A percentile compares a stretch with the other conserved stretches of the same genome.
These are phyloP conservation scores for Plasmodium chabaudi DNA, from an alignment of 169 alveolate genomes.

Conservation along the genomic window DNA sequence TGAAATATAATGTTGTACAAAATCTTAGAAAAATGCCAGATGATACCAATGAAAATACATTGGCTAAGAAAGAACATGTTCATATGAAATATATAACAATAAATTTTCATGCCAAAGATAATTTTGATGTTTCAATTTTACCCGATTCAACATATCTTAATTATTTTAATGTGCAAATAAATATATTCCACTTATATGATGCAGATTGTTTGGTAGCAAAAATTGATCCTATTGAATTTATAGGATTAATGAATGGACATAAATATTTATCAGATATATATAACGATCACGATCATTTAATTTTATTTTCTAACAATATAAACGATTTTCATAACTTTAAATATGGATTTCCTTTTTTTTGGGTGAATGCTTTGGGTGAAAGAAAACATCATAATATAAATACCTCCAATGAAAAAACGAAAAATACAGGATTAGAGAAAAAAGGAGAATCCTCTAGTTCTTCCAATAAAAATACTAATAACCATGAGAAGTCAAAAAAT, in stretches of 20 bases:
- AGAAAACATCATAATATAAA: neutral
- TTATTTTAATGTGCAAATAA: slow-evolving; percentile 57
- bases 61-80: slow-evolving; percentile 11
- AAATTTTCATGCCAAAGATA: slow-evolving; percentile 41
- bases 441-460: neutral
- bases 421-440: neutral
- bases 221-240: slow-evolving; percentile 37
- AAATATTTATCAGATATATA: slow-evolving; percentile 61
- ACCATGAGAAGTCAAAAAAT: neutral
- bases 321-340: slow-evolving; percentile 54
- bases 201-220: slow-evolving; percentile 61
- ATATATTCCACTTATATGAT: slow-evolving; percentile 22
- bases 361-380: slow-evolving; percentile 73
- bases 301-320: slow-evolving; percentile 44
- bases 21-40: slow-evolving; percentile 18
- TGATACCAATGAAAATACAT: neutral
- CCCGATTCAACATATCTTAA: slow-evolving; percentile 70
- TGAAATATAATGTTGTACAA: slow-evolving; percentile 49
- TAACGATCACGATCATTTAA: slow-evolving; percentile 43
- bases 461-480: neutral
- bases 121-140: slow-evolving; percentile 63
- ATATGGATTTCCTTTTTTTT: slow-evolving; percentile 71
- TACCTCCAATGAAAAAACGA: neutral
- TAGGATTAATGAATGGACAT: slow-evolving; percentile 42
- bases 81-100: slow-evolving; percentile 50